These are phyloP conservation scores for Cupressus sempervirens DNA, from an alignment of 75 land plant genomes.

Conservation along the genomic window DNA sequence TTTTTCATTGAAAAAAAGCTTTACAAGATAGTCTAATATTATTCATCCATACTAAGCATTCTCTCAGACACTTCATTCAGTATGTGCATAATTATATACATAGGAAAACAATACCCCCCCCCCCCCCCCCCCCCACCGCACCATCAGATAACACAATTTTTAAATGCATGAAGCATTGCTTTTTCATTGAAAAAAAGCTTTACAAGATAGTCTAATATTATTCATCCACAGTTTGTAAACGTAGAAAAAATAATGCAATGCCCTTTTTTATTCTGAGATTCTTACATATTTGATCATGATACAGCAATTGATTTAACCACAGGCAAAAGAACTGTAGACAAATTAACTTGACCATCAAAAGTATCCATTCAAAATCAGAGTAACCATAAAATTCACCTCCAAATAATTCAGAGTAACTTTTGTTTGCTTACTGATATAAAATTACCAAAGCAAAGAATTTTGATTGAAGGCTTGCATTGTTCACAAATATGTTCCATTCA, in stretches of 20 bases:
- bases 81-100: neutral
- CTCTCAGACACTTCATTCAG: neutral
- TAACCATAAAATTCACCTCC: neutral
- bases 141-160: neutral
- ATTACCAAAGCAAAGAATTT: neutral
- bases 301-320: neutral
- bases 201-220: neutral
- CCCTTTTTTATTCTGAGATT: neutral
- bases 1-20: neutral
- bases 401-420: neutral
- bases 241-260: neutral
- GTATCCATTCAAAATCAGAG: neutral
- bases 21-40: neutral
- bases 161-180: neutral
- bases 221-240: neutral
- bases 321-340: neutral
- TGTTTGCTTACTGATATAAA: neutral
- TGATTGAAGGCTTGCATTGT: neutral
- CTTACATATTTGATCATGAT: neutral
- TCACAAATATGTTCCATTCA: neutral
- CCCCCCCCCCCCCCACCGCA: too few species aligned
- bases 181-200: neutral
- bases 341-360: neutral
- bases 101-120: neutral
- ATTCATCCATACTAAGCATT: neutral